A percentile compares a stretch with the other conserved stretches of the same genome.
These are phyloP conservation scores for Diaporthe citri DNA, from an alignment of 2,329 filamentous ascomycete genomes.

Conservation along the genomic window DNA sequence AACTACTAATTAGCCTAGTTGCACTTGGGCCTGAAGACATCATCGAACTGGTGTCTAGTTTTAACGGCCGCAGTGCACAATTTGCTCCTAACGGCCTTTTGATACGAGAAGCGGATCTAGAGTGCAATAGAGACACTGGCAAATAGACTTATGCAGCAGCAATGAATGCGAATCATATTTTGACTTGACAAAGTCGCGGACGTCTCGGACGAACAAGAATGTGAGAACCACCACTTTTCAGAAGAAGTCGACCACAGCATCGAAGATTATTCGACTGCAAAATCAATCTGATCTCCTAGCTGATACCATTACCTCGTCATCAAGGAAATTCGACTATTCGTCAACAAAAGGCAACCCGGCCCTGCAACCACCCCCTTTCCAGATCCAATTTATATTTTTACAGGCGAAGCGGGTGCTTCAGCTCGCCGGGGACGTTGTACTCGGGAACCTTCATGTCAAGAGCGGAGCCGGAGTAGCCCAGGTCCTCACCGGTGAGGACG, in stretches of 20 bases:
- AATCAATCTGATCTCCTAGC: constrained; percentile 14
- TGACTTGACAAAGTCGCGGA: background rate
- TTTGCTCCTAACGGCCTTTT: no score
- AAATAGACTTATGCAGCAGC: background rate
- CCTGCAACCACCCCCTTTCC: background rate
- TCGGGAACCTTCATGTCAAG: constrained; percentile 82
- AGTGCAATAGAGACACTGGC: background rate
- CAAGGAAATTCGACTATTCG: constrained; percentile 11
- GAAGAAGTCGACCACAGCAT: constrained; percentile 1
- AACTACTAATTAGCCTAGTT: background rate
- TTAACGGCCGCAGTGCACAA: background rate
- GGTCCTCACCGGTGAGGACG: constrained; percentile 77
- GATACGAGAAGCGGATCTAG: background rate
- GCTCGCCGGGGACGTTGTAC: constrained; percentile 69
- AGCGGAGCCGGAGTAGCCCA: constrained; percentile 79
- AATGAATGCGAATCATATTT: constrained; percentile 18
- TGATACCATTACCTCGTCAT: constrained; percentile 22
- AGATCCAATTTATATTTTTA: constrained; percentile 44
- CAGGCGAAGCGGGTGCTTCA: constrained; percentile 55
- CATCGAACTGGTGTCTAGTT: background rate
- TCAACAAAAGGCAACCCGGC: background rate
- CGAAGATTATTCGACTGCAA: background rate
- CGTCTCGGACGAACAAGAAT: constrained; percentile 9
- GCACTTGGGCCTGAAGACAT: no score
- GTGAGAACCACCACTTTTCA: background rate